phyloP scores from a whole-genome alignment of 345 rosid species.

The Ailanthus altissimus region DNA sequence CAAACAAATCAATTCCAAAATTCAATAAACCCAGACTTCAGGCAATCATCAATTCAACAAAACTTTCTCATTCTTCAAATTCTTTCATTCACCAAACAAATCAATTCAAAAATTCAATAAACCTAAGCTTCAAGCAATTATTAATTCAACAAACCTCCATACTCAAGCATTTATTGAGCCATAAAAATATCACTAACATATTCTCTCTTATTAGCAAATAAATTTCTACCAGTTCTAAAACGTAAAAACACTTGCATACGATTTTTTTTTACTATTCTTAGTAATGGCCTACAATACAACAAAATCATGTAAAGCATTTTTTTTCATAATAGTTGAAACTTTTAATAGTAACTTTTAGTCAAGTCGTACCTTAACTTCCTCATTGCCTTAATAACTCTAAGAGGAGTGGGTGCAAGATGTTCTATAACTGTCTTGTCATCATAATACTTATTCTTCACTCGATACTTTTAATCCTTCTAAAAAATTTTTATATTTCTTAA shows the following conservation, averaged over 20 bases:
- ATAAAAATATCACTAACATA: neutral
- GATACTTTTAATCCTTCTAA: too few relatives aligned
- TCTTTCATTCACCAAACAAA: neutral
- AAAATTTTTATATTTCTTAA: too few relatives aligned
- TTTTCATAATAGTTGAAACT: too few relatives aligned
- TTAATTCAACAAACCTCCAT: neutral
- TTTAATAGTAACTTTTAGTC: neutral
- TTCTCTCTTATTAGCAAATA: neutral
- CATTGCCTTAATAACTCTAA: neutral
- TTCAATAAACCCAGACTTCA: too few relatives aligned
- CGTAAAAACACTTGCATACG: neutral
- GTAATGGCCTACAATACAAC: neutral
- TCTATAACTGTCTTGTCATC: neutral
- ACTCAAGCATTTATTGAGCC: neutral
- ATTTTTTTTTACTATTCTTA: neutral
- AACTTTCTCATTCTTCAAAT: neutral
- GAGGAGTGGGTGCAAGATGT: neutral
- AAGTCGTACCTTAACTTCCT: too few relatives aligned
- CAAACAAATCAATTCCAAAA: too few relatives aligned
- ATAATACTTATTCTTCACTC: too few relatives aligned
- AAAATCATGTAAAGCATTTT: too few relatives aligned
- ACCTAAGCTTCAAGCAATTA: too few relatives aligned
- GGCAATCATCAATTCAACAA: too few relatives aligned
- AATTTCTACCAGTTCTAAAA: neutral
- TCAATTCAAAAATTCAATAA: too few relatives aligned